Evolutionary conservation across 2,329 filamentous ascomycete species (phyloP).

Genomic region (Aspergillus amoenus): DNA sequence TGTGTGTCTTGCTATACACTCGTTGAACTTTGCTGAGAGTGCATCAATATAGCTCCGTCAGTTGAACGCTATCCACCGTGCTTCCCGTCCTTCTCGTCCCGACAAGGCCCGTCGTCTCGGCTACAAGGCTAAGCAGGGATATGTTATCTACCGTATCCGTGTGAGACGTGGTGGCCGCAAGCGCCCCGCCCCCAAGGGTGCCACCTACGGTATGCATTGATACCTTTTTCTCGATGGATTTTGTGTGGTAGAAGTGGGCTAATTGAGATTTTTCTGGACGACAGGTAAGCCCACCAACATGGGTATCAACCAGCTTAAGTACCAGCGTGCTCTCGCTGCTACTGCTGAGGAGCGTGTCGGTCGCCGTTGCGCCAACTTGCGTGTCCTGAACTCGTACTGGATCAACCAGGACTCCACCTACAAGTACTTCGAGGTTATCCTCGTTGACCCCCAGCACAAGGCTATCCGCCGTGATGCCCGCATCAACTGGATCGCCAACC

Average conservation of each 20-base stretch:
- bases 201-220: conserved; percentile 81
- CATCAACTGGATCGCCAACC: conserved; percentile 99
- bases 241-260: conserved; percentile 12
- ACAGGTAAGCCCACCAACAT: conserved; percentile 99
- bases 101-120: conserved; percentile 99
- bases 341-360: conserved; percentile 99
- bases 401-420: conserved; percentile 99
- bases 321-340: conserved; percentile 97
- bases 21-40: conserved; percentile 99
- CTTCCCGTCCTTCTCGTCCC: conserved; percentile 94
- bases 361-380: conserved; percentile 97
- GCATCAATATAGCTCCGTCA: conserved; percentile 99
- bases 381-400: conserved; percentile 99
- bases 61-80: conserved; percentile 99
- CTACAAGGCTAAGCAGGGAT: conserved; percentile 99
- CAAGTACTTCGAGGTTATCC: conserved; percentile 99
- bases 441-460: conserved; percentile 99
- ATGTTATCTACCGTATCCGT: conserved; percentile 99
- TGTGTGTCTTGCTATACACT: conserved; percentile 83
- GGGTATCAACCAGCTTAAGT: conserved; percentile 99
- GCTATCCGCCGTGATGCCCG: conserved; percentile 97
- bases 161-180: conserved; percentile 99
- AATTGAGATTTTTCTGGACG: conserved; percentile 13
- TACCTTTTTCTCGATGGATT: conserved; percentile 5
- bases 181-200: conserved; percentile 93